Conservation (phyloP, 1,284 basidiomycete genomes). For the Cryptococcus maquisensis region DNA sequence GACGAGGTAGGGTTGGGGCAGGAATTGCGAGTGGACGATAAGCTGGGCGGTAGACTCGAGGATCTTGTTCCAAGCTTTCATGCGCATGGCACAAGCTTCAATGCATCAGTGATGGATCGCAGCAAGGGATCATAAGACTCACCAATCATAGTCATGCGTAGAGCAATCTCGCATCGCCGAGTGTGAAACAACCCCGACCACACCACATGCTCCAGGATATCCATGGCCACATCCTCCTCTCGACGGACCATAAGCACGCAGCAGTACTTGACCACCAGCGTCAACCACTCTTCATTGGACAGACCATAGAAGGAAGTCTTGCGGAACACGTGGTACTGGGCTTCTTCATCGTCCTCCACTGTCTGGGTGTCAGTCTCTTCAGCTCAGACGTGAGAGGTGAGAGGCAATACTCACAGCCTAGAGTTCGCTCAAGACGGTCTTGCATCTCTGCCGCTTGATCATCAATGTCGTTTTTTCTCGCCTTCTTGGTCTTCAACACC, state of each 20-base stretch:
- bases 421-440: conserved; percentile 40
- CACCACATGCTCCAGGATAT: conserved; percentile 72
- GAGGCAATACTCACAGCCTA: conserved; percentile 30
- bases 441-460: conserved; percentile 38
- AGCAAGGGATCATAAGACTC: conserved; percentile 30
- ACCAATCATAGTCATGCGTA: conserved; percentile 70
- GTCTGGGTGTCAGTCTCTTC: neutral
- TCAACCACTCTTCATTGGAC: conserved; percentile 80
- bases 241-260: conserved; percentile 65
- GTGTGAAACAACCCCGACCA: conserved; percentile 71
- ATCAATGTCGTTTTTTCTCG: conserved; percentile 26
- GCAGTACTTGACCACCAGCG: conserved; percentile 79
- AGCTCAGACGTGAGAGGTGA: neutral
- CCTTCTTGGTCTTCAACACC: conserved; percentile 23
- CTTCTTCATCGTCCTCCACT: conserved; percentile 38
- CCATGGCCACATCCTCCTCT: conserved; percentile 66
- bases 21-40: conserved; percentile 74
- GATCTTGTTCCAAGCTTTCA: conserved; percentile 57
- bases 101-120: neutral
- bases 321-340: conserved; percentile 26
- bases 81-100: conserved; percentile 65
- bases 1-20: conserved; percentile 59
- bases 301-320: conserved; percentile 66
- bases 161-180: conserved; percentile 61
- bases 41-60: conserved; percentile 54